Evolutionary conservation across 176 grass and related monocot genomes (phyloP), one percentile per base, ranked within the genome.

Genomic region (Chrysopogon serrulatus): DNA sequence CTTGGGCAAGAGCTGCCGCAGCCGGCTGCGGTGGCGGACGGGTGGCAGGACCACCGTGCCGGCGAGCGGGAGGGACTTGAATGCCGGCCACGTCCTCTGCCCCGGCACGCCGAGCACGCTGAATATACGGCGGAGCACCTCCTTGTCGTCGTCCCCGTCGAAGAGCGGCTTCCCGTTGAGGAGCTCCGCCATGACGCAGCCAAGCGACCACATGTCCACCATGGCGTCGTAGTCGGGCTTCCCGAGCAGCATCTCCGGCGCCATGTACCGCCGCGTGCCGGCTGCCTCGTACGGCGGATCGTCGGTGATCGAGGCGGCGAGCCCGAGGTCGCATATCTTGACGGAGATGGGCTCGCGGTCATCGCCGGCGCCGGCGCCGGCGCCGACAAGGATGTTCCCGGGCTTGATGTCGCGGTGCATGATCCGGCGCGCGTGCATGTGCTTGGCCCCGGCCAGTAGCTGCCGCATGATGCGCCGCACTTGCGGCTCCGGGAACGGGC

Each of bases 381-480:
- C 53, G n/a, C 39, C 7, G 3, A 84, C 80, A 11, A 92, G 69
- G 63, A 90, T 87, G 83, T 92, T 86, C 42, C n/a, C 26, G 4
- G 86, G 86, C 54, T 89, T 92, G 49, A 90, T 75, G 76, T 86
- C 90, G 44, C 90, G 83, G 68, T 89, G 90, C 23, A 92, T 21
- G 87, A 92, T n/a, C 73, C 14, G 5, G 36, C 31, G 66, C 18
- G 14, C 16, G 56, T 92, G 90, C 76, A 92, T 63, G 68, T 75
- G 65, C 74, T 56, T 24, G 59, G 77, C 74, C 1, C 45, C 90
- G 44, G 4, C 42, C 4, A 89, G 79, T 15, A 92, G 84, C 47
- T 83, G 83, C 21, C 30, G 19, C 86, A 89, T 92, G 70, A 88
- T 26, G 42, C 31, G 4, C 21, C 67, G 77, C 28, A 60, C 70